Conservation (phyloP, 2,329 filamentous ascomycete species). For the Geosmithia putterillii region DNA sequence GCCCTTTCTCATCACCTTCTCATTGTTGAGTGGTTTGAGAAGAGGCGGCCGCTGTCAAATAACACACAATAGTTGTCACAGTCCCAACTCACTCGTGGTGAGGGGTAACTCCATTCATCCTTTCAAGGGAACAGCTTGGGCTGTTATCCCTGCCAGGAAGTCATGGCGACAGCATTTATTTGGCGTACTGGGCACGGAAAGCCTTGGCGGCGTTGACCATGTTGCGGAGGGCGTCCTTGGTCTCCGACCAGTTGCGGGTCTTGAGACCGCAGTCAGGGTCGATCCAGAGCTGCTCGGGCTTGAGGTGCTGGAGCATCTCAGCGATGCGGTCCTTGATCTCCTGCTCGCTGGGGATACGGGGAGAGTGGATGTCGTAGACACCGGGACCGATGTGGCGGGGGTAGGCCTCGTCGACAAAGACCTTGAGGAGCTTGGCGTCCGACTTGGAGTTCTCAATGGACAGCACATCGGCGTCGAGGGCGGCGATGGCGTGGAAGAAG, state of each 20-base stretch:
- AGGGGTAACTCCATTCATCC: not conserved
- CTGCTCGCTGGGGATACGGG: slow-evolving; percentile 90
- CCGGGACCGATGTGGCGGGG: slow-evolving; percentile 96
- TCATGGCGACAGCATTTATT: slow-evolving; percentile 30
- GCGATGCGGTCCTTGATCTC: slow-evolving; percentile 97
- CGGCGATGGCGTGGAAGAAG: slow-evolving; percentile 99
- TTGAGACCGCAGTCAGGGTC: slow-evolving; percentile 99
- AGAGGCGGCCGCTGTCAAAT: slow-evolving; percentile 22
- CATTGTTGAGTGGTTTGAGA: no score
- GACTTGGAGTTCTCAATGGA: slow-evolving; percentile 99
- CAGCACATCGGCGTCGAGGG: slow-evolving; percentile 93
- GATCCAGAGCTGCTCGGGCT: slow-evolving; percentile 98
- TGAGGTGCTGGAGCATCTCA: slow-evolving; percentile 97
- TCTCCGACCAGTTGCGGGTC: slow-evolving; percentile 98
- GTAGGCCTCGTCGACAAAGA: slow-evolving; percentile 96
- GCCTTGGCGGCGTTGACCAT: slow-evolving; percentile 97
- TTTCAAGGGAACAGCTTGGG: not conserved
- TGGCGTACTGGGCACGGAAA: slow-evolving; percentile 82
- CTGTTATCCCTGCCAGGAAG: no score
- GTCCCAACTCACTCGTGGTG: slow-evolving; percentile 2
- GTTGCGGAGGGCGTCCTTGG: slow-evolving; percentile 89
- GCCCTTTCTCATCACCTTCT: slow-evolving; percentile 12
- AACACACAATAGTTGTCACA: slow-evolving; percentile 17
- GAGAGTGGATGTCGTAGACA: slow-evolving; percentile 99
- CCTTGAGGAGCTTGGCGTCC: slow-evolving; percentile 96